Conservation (phyloP, 805 yeast species). For the Saccharomyces eubayanus region DNA sequence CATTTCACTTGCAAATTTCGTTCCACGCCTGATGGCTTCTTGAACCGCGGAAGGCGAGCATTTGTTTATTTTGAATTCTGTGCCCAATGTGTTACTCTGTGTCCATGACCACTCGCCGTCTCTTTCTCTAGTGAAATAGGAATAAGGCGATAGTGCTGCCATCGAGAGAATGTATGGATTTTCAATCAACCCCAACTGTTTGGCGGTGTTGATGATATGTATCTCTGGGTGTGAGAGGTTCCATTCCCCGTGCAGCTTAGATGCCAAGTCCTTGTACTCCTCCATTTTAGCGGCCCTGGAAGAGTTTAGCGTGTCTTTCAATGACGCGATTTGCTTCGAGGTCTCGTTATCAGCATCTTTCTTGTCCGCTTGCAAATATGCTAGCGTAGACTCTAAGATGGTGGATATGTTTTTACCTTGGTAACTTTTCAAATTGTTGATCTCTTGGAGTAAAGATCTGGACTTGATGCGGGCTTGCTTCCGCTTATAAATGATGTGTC, state of each 20-base stretch:
- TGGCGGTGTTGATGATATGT: conserved; percentile 19
- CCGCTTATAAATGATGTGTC: conserved; percentile 18
- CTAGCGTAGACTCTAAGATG: conserved; percentile 24
- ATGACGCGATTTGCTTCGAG: background rate
- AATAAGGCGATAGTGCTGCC: conserved; percentile 25
- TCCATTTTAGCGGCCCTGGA: conserved; percentile 16
- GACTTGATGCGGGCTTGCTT: conserved; percentile 15
- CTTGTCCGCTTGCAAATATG: conserved; percentile 16
- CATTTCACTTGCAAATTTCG: conserved; percentile 21
- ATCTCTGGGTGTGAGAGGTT: conserved; percentile 25
- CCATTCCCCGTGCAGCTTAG: conserved; percentile 22
- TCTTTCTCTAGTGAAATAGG: conserved; percentile 18
- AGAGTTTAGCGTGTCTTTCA: conserved; percentile 7
- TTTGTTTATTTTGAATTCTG: conserved; percentile 14
- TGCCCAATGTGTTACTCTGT: conserved; percentile 8
- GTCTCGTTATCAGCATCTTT: conserved; percentile 3
- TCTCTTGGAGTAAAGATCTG: conserved; percentile 13
- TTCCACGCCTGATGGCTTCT: conserved; percentile 16
- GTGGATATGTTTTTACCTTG: conserved; percentile 27
- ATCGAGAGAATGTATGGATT: conserved; percentile 20
- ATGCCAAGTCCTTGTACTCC: conserved; percentile 22
- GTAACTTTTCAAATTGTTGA: conserved; percentile 23
- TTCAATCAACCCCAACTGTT: conserved; percentile 19
- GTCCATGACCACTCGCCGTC: conserved; percentile 19
- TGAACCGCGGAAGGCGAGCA: conserved; percentile 12